Evolutionary conservation across 768 basidiomycete species (phyloP), one percentile per base, ranked within the genome.

Genomic region (Mycena leptocephala): DNA sequence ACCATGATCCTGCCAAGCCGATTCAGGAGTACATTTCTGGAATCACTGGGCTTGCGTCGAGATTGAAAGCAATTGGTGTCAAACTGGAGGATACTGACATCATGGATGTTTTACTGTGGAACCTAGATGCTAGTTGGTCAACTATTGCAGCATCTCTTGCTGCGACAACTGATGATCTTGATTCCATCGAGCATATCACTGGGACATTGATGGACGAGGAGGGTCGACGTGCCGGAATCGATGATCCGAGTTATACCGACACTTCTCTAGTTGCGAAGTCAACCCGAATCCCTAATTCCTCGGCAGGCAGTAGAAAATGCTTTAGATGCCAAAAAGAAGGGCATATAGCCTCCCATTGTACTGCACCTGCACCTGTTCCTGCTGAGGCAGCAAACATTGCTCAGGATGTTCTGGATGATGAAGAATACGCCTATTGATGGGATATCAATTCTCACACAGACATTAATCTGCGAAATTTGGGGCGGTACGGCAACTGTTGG

Each of bases 281-380:
- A 13, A 56, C 26, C 55, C 26, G 28, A 56, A 28, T 18, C 55
- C 28, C 10, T 26, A 39, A 24, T 9, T 61, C 18, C n/a, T 61
- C 59, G 2, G 37, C 59, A 37, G 35, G 35, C 35, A 61, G 7
- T 37, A 5, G 59, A 35, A 61, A 39, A 35, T 39, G 37, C 37
- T 65, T 65, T 48, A 65, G 63, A 43, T 65, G 63, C 46, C 39
- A 48, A 32, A 48, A 65, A 65, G 39, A 61, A 61, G 59, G 59
- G 59, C 59, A 61, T 61, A 61, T 61, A 61, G 59, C 59, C n/a
- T 61, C 59, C 35, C 35, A 61, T 39, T 61, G 59, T 22, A 61
- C 59, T 61, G 59, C 59, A 24, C 59, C 59, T 61, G 59, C 35
- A 8, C 59, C 59, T 37, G 59, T 61, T 39, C 22, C 59, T 61